Evolutionary conservation across 495 filamentous ascomycete species (phyloP).

Genomic region (Penicillium angulare): DNA sequence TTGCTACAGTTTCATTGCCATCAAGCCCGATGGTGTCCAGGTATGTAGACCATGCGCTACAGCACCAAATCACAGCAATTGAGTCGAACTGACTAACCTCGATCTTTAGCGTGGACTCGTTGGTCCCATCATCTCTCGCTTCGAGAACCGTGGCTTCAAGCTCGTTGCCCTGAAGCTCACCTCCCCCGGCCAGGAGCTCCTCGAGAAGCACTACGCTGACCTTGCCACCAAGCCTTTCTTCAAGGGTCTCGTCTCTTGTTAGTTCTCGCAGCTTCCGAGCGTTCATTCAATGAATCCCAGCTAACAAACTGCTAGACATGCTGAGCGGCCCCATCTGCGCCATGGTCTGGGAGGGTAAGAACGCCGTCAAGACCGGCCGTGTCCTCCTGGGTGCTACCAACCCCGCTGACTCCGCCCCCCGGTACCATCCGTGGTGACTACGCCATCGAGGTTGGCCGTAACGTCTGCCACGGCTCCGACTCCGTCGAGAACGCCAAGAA

Average conservation of each 20-base stretch:
- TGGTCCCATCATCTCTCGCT: constrained; percentile 94
- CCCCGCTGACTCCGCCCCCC: constrained; percentile 84
- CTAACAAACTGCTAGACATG: constrained; percentile 68
- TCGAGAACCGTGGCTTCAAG: constrained; percentile 97
- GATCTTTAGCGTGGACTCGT: constrained; percentile 81
- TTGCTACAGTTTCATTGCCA: constrained; percentile 84
- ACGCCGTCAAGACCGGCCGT: constrained; percentile 97
- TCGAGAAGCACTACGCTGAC: constrained; percentile 96
- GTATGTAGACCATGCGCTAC: constrained; percentile 48
- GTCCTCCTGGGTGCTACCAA: constrained; percentile 96
- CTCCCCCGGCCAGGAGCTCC: constrained; percentile 83
- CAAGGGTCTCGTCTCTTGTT: constrained; percentile 85
- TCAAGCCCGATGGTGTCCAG: constrained; percentile 99
- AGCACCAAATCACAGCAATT: constrained; percentile 14
- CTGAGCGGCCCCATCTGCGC: constrained; percentile 92
- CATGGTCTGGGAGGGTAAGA: constrained; percentile 98
- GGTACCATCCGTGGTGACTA: constrained; percentile 96
- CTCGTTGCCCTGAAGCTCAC: constrained; percentile 95
- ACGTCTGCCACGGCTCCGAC: constrained; percentile 99
- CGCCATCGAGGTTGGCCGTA: constrained; percentile 86
- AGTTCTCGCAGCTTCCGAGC: constrained; percentile 20
- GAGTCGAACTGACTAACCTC: constrained; percentile 21
- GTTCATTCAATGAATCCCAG: background rate
- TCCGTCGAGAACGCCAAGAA: constrained; percentile 97
- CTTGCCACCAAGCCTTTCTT: constrained; percentile 95